Base-by-base conservation (phyloP, 352 stramenopile genomes). In the Globisporangium paroecandrum region DNA sequence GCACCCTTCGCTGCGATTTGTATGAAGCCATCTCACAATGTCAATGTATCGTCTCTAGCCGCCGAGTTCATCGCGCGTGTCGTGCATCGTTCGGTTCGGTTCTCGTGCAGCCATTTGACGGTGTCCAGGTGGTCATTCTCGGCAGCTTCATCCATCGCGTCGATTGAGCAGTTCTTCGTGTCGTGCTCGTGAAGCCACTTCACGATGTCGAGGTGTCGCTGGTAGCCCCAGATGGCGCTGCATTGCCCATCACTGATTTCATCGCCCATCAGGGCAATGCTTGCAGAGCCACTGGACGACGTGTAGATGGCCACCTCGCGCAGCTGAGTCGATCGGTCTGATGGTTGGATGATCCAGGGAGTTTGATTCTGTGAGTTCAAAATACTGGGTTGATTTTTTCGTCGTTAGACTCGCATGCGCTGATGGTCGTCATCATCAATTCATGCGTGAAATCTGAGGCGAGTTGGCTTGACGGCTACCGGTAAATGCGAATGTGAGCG, bases 21-120 rank as follows among this genome's bases (percentile, higher is more conserved):
- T 24, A 3, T 55, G 7, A 13, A 53, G 36, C 58, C 58, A 55
- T 13, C 36, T 15, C 9, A 64, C 22, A 7, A 55, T 1, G 1
- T 41, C 18, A 1, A 64, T 4, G 1, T 55, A 15, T 13, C 5
- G 41, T 49, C 9, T 5, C 41, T 49, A 18, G 41, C 41, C n/a
- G 41, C 15, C 15, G 15, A 0, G 25, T 38, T 22, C 53, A 58
- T 38, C 20, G 53, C 24, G 24, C 24, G 25, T 32, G 53, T 58
- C 29, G 25, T 58, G 53, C 24, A 58, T 1, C 53, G 25, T 9
- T 58, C 25, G 0, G 12, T 58, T 5, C 41, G 13, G 15, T 49
- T n/a, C 41, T n/a, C 41, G 4, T 60, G 55, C 25, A 60, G 27
- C 55, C 55, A 60, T 18, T 38, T 24, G 13, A 60, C 55, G 38